Base-by-base conservation (phyloP, 345 rosid genomes). In the Noccaea bulbosa region DNA sequence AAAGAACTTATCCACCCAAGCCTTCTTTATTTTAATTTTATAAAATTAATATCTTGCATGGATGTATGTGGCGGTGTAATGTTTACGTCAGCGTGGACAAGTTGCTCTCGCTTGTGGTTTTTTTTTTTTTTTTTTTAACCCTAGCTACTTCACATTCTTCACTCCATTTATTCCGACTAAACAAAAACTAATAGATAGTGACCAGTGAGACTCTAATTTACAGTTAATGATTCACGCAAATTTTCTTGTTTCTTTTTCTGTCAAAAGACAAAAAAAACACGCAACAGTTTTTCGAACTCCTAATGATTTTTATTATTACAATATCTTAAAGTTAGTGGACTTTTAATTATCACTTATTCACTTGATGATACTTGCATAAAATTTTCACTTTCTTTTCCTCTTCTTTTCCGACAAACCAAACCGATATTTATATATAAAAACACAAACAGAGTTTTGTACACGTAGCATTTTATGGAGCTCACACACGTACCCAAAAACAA, bases 331-430 rank as follows among this genome's bases (percentile, higher is more conserved):
- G 58, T 61, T 38, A 54, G 46, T 69, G 64, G 70, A 62, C 74
- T 75, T 75, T 54, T 54, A 17, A 20, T 24, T 51, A 12, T 67
- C 14, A 57, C 20, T 61, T 52, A 50, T 32, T 67, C 41, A 68
- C 44, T 61, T 43, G 14, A 74, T 53, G 63, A 38, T 37, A 44
- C 56, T 73, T 39, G n/a, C 58, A 24, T 2, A 63, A 40, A 62
- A 50, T 2, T 12, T 1, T 24, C 30, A 65, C 33, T 32, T 30
- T 24, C 0, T 54, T 54, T 48, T 34, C 59, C 65, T 50, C 75
- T 75, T 54, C 17, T 62, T 62, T 62, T 56, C 79, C 75, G 79
- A 76, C 79, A 62, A 75, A 56, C 70, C 43, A 69, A 55, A 53
- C 14, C 20, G 27, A 69, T 53, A 24, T 62, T 52, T 52, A 61